phyloP scores from a whole-genome alignment of 2,329 filamentous ascomycete species.

The Fusarium sp. region DNA sequence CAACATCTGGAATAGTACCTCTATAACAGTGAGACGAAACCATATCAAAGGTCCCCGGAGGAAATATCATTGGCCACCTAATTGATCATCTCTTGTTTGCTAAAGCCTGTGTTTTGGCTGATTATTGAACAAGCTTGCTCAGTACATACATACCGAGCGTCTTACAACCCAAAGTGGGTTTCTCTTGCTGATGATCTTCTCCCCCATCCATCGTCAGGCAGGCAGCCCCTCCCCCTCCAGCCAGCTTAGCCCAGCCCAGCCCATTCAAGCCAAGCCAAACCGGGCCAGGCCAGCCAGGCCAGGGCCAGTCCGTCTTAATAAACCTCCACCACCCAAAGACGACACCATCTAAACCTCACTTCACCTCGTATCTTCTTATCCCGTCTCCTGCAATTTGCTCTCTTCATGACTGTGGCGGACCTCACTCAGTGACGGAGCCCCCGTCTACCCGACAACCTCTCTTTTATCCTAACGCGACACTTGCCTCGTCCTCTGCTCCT shows the following conservation, averaged over 20 bases:
- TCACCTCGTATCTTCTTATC: constrained; percentile 22
- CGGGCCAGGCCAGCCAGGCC: not conserved
- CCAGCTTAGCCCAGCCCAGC: constrained; percentile 19
- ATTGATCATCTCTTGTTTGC: not conserved
- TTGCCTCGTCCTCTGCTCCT: constrained; percentile 6
- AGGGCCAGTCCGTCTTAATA: constrained; percentile 32
- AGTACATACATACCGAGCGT: not conserved
- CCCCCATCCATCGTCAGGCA: constrained; percentile 28
- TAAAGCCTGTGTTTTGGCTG: not conserved
- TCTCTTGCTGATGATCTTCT: constrained; percentile 3
- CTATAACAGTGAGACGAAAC: constrained; percentile 12
- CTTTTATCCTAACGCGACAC: constrained; percentile 22
- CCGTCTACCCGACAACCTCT: constrained; percentile 35
- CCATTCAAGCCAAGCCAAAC: constrained; percentile 19
- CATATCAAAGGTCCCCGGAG: not conserved
- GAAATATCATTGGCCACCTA: not conserved
- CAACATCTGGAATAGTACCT: constrained; percentile 4
- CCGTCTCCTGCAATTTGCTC: constrained; percentile 17
- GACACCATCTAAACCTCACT: constrained; percentile 38
- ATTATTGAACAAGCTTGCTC: constrained; percentile 6
- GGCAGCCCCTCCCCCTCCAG: constrained; percentile 31
- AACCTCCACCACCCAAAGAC: constrained; percentile 38
- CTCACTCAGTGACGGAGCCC: constrained; percentile 43
- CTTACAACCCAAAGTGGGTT: constrained; percentile 31
- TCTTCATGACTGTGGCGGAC: constrained; percentile 44